Evolutionary conservation across 352 stramenopile genomes (phyloP).

Genomic region (Globisporangium uncinulatum): DNA sequence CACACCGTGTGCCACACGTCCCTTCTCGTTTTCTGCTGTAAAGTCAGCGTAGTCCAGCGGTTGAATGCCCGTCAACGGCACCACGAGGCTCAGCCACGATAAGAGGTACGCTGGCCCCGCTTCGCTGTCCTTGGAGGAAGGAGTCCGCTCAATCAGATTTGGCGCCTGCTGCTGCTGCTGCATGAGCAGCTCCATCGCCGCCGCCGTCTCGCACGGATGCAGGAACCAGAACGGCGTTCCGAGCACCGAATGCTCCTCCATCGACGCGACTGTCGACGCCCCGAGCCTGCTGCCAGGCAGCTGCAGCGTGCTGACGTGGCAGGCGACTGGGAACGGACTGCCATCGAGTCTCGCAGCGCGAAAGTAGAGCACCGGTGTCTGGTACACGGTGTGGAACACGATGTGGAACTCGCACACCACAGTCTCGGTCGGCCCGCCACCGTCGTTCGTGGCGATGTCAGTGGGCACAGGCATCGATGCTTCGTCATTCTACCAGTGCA

Average conservation of each 20-base stretch:
- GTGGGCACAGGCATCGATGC: slow-evolving; percentile 3
- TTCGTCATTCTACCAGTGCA: slow-evolving; percentile 2
- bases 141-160: no score
- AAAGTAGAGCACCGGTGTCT: slow-evolving; percentile 74
- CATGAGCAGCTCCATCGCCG: slow-evolving; percentile 59
- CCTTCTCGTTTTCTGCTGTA: no score
- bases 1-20: no score
- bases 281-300: slow-evolving; percentile 28
- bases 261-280: slow-evolving; percentile 33
- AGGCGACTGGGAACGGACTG: slow-evolving; percentile 16
- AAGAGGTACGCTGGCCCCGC: slow-evolving; percentile 35
- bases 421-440: slow-evolving; percentile 9
- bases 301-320: slow-evolving; percentile 19
- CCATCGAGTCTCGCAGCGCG: slow-evolving; percentile 34
- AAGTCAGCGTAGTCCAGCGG: neutral
- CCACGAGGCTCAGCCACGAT: slow-evolving; percentile 74
- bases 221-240: slow-evolving; percentile 65
- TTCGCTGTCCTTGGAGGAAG: no score
- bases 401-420: slow-evolving; percentile 77
- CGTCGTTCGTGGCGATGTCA: neutral
- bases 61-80: slow-evolving; percentile 45
- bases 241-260: slow-evolving; percentile 69
- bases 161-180: neutral
- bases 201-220: slow-evolving; percentile 73
- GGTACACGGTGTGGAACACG: slow-evolving; percentile 73